Evolutionary conservation across 2,329 filamentous ascomycete genomes (phyloP), one percentile per base, ranked within the genome.

Genomic region (Talaromyces sp.): DNA sequence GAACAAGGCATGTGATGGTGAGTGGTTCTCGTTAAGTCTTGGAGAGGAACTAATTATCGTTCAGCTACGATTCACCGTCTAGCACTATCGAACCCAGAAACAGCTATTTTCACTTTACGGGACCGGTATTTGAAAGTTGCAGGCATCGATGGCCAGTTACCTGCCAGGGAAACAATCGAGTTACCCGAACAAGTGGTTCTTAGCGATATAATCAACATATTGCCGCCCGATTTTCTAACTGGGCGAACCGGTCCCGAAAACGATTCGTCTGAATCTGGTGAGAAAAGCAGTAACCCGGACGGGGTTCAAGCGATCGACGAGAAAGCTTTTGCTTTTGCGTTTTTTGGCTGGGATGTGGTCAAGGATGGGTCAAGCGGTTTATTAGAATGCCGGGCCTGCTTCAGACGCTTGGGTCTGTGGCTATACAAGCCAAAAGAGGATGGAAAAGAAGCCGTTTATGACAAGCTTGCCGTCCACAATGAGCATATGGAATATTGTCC

Each of bases 341-440:
- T 92, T 21, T 84, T 89, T 61, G 90, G 90, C 35, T 93, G 90
- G 90, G 85, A 91, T 24, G 86, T 88, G 46, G 66, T 70, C 35
- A 67, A 65, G 4, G 76, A 76, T 58, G 71, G 68, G 35, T 67
- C 71, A 29, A 72, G 69, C 10, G 89, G 91, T 62, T 84, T 93
- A 17, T 87, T 90, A 6, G 87, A 86, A 4, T 99, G 95, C 73
- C 84, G 88, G 61, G 90, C 91, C 21, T 99, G 95, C 72, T 89
- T 96, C 69, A 87, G 95, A 62, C 86, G 93, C 1, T 81, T 98
- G 0, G 95, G 95, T 0, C 81, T 99, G 2, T 99, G 95, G 95
- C 89, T 99, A 80, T 98, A 96, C 73, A 89, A 87, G 69, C 88
- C 87, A 73, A 92, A 88, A 73, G 84, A 85, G 67, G 83, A 89